Evolutionary conservation across 768 basidiomycete genomes (phyloP).

Genomic region (Psilocybe tampanensis): DNA sequence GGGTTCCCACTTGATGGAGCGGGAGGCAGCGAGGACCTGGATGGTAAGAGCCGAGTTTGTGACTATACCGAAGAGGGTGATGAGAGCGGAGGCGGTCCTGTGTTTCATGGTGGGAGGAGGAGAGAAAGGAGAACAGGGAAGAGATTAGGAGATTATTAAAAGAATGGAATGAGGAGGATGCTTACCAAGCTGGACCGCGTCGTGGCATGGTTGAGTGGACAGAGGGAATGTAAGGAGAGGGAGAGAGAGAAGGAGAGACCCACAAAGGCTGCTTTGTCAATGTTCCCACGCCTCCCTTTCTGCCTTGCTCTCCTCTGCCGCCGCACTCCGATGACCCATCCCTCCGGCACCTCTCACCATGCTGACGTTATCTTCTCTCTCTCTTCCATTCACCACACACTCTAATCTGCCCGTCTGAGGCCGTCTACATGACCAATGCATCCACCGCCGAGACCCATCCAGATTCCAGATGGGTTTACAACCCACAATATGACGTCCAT

Average conservation of each 20-base stretch:
- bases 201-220: constrained; percentile 22
- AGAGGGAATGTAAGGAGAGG: background rate
- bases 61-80: constrained; percentile 38
- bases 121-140: constrained; percentile 1
- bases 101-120: constrained; percentile 16
- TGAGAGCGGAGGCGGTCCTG: constrained; percentile 40
- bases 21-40: constrained; percentile 38
- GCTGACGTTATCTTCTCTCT: background rate
- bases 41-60: constrained; percentile 36
- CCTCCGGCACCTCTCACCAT: background rate
- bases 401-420: too few species aligned
- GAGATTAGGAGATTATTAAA: constrained; percentile 8
- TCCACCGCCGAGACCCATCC: too few species aligned
- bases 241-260: constrained; percentile 4
- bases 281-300: constrained; percentile 6
- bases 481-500: too few species aligned
- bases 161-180: constrained; percentile 2
- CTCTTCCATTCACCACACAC: too few species aligned
- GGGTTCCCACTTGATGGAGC: constrained; percentile 44
- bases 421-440: too few species aligned
- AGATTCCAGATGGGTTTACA: too few species aligned
- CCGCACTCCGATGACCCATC: background rate
- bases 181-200: constrained; percentile 28
- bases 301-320: background rate
- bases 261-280: constrained; percentile 12